These are phyloP conservation scores for Linum tenue DNA, from an alignment of 345 rosid species.

Conservation along the genomic window DNA sequence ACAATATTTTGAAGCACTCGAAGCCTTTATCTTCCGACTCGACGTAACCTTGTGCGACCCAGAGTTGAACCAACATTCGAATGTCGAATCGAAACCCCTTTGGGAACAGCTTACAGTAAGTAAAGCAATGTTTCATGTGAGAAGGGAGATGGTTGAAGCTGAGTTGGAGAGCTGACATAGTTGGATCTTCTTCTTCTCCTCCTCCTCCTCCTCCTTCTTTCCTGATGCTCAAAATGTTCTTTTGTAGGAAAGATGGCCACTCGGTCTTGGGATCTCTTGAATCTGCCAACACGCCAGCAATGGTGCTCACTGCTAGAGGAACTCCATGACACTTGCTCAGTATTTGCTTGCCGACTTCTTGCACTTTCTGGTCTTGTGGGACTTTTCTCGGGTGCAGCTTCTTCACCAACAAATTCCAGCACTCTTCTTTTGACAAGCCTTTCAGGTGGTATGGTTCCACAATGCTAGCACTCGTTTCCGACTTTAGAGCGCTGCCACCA, in stretches of 20 bases:
- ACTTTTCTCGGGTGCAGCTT: conserved; percentile 2
- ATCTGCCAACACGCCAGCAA: not conserved
- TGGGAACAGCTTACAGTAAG: not conserved
- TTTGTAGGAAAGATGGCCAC: not conserved
- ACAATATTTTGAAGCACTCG: too few species aligned
- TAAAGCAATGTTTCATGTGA: not conserved
- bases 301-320: not conserved
- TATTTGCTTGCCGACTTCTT: not conserved
- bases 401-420: conserved; percentile 13
- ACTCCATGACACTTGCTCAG: not conserved
- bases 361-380: not conserved
- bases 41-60: not conserved
- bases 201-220: too few species aligned
- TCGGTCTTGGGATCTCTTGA: not conserved
- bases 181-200: too few species aligned
- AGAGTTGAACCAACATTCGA: not conserved
- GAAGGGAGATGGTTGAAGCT: not conserved
- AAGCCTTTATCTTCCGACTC: not conserved
- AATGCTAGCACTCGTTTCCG: too few species aligned
- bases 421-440: conserved; percentile 7
- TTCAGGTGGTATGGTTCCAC: conserved; percentile 1
- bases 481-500: too few species aligned
- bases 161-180: not conserved
- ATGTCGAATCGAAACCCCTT: not conserved
- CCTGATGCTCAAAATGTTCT: not conserved